A percentile compares a stretch with the other conserved stretches of the same genome.
These are phyloP conservation scores for Nicotiana paniculata DNA, from an alignment of 257 asterid species.

Conservation along the genomic window DNA sequence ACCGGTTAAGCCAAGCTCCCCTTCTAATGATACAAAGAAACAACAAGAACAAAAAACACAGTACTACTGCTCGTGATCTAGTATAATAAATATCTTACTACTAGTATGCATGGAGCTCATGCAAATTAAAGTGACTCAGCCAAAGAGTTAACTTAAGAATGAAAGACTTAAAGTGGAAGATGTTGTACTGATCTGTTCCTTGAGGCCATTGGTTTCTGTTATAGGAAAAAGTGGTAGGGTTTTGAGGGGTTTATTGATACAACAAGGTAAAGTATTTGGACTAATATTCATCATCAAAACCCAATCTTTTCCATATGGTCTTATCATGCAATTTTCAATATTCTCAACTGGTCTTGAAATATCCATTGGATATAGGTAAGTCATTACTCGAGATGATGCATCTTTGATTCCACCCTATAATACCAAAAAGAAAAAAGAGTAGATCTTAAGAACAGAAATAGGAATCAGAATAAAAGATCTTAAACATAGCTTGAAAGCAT, in stretches of 20 bases:
- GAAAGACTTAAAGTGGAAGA: background rate
- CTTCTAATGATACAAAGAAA: background rate
- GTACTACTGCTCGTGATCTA: too few species aligned
- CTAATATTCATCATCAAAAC: background rate
- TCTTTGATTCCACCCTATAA: background rate
- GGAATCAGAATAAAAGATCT: background rate
- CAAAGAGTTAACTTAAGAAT: background rate
- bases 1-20: too few species aligned
- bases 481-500: background rate
- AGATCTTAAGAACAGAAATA: background rate
- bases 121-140: background rate
- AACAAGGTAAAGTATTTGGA: background rate
- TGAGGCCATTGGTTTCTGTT: background rate
- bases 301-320: slow-evolving; percentile 5
- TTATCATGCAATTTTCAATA: slow-evolving; percentile 3
- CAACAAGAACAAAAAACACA: background rate
- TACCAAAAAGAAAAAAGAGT: background rate
- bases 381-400: slow-evolving; percentile 1
- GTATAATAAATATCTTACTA: too few species aligned
- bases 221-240: slow-evolving; percentile 6
- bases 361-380: background rate
- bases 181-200: background rate
- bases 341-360: background rate
- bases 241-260: background rate
- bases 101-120: background rate